These are phyloP conservation scores for Talaromyces adpressus DNA, from an alignment of 495 filamentous ascomycete species.

Conservation along the genomic window DNA sequence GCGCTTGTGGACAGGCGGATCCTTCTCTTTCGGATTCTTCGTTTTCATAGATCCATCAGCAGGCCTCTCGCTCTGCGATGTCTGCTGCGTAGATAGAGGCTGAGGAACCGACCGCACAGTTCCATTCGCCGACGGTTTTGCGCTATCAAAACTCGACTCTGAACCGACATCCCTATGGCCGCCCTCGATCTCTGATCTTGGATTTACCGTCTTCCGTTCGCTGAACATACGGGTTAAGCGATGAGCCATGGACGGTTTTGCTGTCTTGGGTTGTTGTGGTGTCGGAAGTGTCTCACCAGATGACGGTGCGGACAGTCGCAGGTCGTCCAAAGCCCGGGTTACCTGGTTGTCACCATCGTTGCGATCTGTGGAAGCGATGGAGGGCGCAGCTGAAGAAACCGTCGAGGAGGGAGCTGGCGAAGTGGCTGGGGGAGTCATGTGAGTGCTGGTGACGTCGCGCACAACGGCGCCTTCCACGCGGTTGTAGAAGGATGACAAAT, in stretches of 20 bases:
- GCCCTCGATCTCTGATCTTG: conserved; percentile 20
- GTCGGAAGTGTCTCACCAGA: conserved; percentile 30
- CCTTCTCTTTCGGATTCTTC: conserved; percentile 36
- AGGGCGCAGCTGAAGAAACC: conserved; percentile 37
- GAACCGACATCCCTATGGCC: conserved; percentile 17
- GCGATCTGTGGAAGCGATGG: conserved; percentile 31
- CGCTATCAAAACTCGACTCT: conserved; percentile 35
- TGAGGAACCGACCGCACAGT: conserved; percentile 31
- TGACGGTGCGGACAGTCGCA: conserved; percentile 31
- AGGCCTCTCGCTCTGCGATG: conserved; percentile 15
- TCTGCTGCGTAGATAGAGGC: conserved; percentile 29
- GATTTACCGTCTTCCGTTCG: conserved; percentile 27
- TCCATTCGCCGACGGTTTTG: conserved; percentile 21
- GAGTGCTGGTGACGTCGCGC: conserved; percentile 20
- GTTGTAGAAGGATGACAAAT: conserved; percentile 6
- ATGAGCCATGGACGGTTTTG: conserved; percentile 48
- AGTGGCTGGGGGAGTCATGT: conserved; percentile 41
- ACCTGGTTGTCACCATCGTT: conserved; percentile 39
- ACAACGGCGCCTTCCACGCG: conserved; percentile 9
- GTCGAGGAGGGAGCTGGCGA: conserved; percentile 38
- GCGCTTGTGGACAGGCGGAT: conserved; percentile 40
- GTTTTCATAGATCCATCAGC: conserved; percentile 8
- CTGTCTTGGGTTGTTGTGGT: conserved; percentile 28
- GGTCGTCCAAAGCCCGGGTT: conserved; percentile 41
- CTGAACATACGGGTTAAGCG: conserved; percentile 56